These are phyloP conservation scores for Globisporangium solare DNA, from an alignment of 352 stramenopile genomes.

Conservation along the genomic window DNA sequence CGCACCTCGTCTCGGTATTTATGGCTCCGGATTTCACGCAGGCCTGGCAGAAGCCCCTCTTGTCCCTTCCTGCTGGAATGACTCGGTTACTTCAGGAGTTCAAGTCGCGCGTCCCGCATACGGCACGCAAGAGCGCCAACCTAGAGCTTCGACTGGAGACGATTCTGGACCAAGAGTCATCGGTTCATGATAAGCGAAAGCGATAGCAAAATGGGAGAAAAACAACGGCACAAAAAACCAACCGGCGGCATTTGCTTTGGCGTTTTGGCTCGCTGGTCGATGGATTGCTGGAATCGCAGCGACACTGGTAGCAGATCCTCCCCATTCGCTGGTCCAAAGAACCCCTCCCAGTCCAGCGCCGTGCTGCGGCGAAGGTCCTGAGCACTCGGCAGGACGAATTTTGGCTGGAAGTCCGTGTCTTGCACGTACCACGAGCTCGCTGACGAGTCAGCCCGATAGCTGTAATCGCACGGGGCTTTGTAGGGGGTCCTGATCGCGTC, in stretches of 20 bases:
- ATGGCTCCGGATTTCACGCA: constrained; percentile 51
- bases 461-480: constrained; percentile 33
- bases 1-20: constrained; percentile 42
- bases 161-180: constrained; percentile 52
- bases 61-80: constrained; percentile 11
- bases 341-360: constrained; percentile 57
- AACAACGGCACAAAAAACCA: neutral
- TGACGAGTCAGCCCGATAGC: constrained; percentile 33
- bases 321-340: constrained; percentile 33
- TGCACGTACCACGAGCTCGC: constrained; percentile 17
- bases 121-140: constrained; percentile 54
- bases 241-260: constrained; percentile 1
- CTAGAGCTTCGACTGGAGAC: constrained; percentile 50
- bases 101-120: constrained; percentile 43
- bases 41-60: constrained; percentile 43
- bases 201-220: neutral
- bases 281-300: constrained; percentile 19
- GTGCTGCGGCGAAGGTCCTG: constrained; percentile 55
- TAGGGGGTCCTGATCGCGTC: constrained; percentile 43
- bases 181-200: neutral
- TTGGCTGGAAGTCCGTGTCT: constrained; percentile 51
- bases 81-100: constrained; percentile 31
- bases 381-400: constrained; percentile 56
- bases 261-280: constrained; percentile 11
- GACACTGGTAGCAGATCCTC: constrained; percentile 33